Base-by-base conservation (phyloP, 768 basidiomycete genomes). In the Mycena rebaudengoi region DNA sequence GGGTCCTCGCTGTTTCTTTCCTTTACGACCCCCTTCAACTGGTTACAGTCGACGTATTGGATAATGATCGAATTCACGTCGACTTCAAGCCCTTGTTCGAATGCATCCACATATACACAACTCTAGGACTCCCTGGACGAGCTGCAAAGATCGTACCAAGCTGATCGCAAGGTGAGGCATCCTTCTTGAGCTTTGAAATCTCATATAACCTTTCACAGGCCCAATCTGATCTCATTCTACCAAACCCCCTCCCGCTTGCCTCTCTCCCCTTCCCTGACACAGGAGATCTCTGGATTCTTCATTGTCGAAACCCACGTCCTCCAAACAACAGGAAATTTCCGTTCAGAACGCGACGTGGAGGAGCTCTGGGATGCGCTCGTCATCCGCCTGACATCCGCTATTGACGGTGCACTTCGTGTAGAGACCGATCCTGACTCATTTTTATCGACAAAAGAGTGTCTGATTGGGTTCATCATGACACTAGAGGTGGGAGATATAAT, bases 241-340 rank as follows among this genome's bases (percentile, higher is more conserved):
- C 93, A 1, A 81, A 81, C 26, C 90, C 90, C 0, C 80, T 94
- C 21, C 86, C 88, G 29, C 70, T 95, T 32, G 73, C 83, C 2
- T 85, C 90, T 4, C 85, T 99, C 5, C 83, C n/a, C 90, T 1
- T 74, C 85, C n/a, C 81, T 99, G 21, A 91, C 94, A 25, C 92
- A 97, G 74, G 95, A 98, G 76, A 93, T 99, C 65, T 91, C 95
- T 35, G 98, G 98, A 0, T 99, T 98, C 78, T 99, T 99, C 79
- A 95, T 99, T 60, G 90, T 99, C 67, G 98, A 99, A 77, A 90
- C 88, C 1, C 91, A 97, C 72, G 96, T 99, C 0, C 85, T 98
- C 7, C 88, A 91, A 67, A 94, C 94, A 0, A 94, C 96, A 11
- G 89, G 90, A 18, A 87, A 85, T 32, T 99, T 99, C 79, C 88